Conservation (phyloP, 768 basidiomycete genomes). For the Kwoniella heveanensis region DNA sequence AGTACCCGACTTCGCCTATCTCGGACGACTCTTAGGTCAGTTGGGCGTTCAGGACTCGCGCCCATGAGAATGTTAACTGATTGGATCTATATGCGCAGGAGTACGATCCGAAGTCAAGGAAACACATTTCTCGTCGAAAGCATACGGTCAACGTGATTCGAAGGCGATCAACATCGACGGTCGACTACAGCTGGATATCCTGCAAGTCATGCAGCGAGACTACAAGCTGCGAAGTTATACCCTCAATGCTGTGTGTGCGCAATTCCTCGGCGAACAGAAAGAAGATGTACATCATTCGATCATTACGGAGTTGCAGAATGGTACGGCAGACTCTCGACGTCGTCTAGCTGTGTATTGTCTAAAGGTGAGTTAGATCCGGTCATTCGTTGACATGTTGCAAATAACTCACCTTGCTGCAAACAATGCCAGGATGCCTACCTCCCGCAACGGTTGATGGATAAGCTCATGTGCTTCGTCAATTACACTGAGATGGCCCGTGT, state of each 20-base stretch:
- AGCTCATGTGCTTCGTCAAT: conserved; percentile 98
- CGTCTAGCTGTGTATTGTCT: conserved; percentile 96
- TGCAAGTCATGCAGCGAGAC: conserved; percentile 98
- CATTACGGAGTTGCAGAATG: conserved; percentile 96
- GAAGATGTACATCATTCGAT: conserved; percentile 99
- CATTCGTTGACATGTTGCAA: too few species aligned
- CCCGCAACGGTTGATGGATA: conserved; percentile 92
- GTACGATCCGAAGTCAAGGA: conserved; percentile 78
- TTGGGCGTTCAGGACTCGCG: conserved; percentile 17
- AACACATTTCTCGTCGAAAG: conserved; percentile 97
- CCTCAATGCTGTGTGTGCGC: conserved; percentile 95
- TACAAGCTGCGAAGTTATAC: conserved; percentile 96
- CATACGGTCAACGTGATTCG: conserved; percentile 94
- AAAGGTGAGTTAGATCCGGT: conserved; percentile 69
- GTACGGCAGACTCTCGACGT: conserved; percentile 86
- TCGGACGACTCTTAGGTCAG: conserved; percentile 76
- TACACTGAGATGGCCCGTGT: conserved; percentile 99
- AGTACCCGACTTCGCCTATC: conserved; percentile 66
- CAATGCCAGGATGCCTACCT: conserved; percentile 85
- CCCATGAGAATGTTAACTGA: neutral
- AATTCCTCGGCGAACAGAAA: conserved; percentile 97
- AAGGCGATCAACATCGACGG: conserved; percentile 91
- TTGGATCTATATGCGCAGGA: conserved; percentile 59
- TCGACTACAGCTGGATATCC: conserved; percentile 88
- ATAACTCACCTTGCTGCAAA: neutral